These are phyloP conservation scores for Skeletonema costatum DNA, from an alignment of 108 stramenopile species.

Conservation along the genomic window DNA sequence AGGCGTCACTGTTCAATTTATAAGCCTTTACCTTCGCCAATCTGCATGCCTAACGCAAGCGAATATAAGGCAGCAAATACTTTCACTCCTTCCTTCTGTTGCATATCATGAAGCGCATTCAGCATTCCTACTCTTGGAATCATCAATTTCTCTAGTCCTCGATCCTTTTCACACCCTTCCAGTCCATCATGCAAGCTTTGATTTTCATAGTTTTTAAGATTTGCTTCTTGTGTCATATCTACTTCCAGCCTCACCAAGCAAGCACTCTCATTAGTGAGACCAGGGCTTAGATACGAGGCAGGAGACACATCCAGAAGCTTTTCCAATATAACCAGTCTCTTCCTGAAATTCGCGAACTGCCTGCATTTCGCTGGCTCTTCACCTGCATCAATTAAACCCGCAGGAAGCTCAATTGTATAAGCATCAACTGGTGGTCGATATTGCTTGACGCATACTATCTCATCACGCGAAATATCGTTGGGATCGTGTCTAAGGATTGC, in stretches of 20 bases:
- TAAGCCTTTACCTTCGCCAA: constrained; percentile 13
- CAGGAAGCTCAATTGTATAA: constrained; percentile 73
- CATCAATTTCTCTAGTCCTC: constrained; percentile 46
- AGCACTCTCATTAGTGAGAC: constrained; percentile 68
- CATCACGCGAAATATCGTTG: constrained; percentile 7
- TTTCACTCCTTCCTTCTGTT: constrained; percentile 34
- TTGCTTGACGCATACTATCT: constrained; percentile 56
- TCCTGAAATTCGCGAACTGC: constrained; percentile 69
- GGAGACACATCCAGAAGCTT: constrained; percentile 30
- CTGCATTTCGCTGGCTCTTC: constrained; percentile 46
- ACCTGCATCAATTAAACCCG: constrained; percentile 77
- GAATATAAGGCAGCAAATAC: constrained; percentile 48
- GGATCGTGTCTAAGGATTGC: constrained; percentile 46
- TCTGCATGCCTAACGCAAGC: constrained; percentile 41
- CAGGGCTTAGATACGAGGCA: constrained; percentile 64
- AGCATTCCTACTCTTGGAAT: constrained; percentile 26
- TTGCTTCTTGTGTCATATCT: constrained; percentile 39
- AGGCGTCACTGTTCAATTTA: neutral
- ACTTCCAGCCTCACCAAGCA: constrained; percentile 60
- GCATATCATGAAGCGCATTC: constrained; percentile 34
- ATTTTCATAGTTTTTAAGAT: neutral
- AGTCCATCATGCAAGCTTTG: constrained; percentile 5
- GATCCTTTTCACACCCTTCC: constrained; percentile 41
- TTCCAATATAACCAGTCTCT: constrained; percentile 76
- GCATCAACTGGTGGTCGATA: constrained; percentile 69